phyloP scores from a whole-genome alignment of 176 grass and related monocot genomes.

The Oryza brachyantha region DNA sequence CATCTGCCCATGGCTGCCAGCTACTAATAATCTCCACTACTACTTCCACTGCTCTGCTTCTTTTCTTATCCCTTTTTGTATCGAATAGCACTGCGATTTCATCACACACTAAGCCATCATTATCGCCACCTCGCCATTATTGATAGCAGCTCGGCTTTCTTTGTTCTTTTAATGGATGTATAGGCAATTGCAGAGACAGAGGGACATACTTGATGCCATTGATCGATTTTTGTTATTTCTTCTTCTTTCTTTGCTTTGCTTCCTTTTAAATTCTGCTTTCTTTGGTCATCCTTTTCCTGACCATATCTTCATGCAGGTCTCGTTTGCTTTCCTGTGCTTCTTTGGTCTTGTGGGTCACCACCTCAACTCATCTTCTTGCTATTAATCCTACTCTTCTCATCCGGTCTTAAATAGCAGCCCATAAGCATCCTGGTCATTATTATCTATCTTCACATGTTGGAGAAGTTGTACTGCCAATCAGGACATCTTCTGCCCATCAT shows the following conservation, averaged over 20 bases:
- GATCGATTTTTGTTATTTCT: not conserved
- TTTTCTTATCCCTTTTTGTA: not conserved
- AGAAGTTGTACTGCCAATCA: not conserved
- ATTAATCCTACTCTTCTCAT: constrained; percentile 3
- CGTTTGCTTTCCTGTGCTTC: constrained; percentile 26
- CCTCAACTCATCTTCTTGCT: not conserved
- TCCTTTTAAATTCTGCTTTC: constrained; percentile 20
- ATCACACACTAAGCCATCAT: constrained; percentile 7
- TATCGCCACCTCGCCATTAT: constrained; percentile 29
- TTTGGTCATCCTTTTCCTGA: not conserved
- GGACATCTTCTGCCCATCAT: constrained; percentile 7
- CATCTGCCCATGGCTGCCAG: constrained; percentile 3
- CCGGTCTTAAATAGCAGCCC: constrained; percentile 16
- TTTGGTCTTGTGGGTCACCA: constrained; percentile 28
- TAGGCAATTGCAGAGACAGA: not conserved
- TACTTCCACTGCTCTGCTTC: not conserved
- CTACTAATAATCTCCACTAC: constrained; percentile 26
- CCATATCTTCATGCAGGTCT: constrained; percentile 45
- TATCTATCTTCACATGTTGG: not conserved
- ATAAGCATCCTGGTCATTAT: not conserved
- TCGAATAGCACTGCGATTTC: not conserved
- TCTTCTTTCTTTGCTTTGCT: constrained; percentile 13
- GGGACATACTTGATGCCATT: constrained; percentile 17
- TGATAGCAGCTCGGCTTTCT: constrained; percentile 28
- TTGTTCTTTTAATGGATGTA: constrained; percentile 33